Evolutionary conservation across 257 asterid genomes (phyloP), one percentile per base, ranked within the genome.

Genomic region (Cinchona pubescens): DNA sequence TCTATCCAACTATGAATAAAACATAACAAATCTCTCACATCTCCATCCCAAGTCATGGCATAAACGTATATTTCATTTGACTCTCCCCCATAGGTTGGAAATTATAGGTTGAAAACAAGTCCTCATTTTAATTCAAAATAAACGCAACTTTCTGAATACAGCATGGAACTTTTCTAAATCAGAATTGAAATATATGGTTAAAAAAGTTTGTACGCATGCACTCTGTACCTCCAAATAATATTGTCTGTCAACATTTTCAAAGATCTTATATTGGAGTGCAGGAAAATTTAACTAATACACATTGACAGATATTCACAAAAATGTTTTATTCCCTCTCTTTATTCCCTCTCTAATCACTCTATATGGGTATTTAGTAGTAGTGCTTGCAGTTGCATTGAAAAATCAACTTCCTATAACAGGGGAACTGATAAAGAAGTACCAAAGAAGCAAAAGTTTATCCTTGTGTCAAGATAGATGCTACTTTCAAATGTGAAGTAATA

Each of bases 401-500:
- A 14, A 16, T 65, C 10, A 58, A 25, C 67, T 35, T 21, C 38
- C 35, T 59, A 72, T 15, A 59, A 2, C 49, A 56, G 0, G 8
- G 15, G 13, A 55, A n/a, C 32, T n/a, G 30, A 56, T 23, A 56
- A 56, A 56, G 4, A 7, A 56, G 30, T 23, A n/a, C 32, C 30
- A 7, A 25, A 7, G 62, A 56, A 56, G 62, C 13, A 56, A 56
- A 6, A 56, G 56, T n/a, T 56, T 56, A 56, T 56, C 62, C 61
- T 23, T n/a, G n/a, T 56, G 62, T 56, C 15, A 2, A 49, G 32
- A 56, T 42, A 61, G 18, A 40, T 49, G 73, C 59, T 75, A 66
- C 5, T 38, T 55, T 18, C 25, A 76, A 70, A 38, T 43, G 12
- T 58, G 45, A 53, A 83, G 65, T 65, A 67, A 56, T 56, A 9